These are phyloP conservation scores for Laetiporus sulphureus DNA, from an alignment of 1,284 basidiomycete species.

Conservation along the genomic window DNA sequence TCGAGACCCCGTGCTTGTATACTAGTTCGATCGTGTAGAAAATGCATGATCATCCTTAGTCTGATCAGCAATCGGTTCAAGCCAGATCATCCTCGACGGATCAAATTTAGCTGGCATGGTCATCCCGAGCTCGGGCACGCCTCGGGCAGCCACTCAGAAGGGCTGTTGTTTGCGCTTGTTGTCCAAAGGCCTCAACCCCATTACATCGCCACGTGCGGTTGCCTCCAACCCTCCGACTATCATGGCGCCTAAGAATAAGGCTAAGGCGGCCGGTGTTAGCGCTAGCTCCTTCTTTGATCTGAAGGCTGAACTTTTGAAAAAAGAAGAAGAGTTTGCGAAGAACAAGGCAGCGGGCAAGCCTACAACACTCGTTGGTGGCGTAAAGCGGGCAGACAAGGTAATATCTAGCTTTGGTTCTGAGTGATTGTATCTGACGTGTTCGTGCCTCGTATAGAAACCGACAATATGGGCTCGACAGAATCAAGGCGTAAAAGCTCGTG, in stretches of 20 bases:
- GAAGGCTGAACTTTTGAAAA: constrained; percentile 63
- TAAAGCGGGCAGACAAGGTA: constrained; percentile 62
- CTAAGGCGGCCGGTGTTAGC: constrained; percentile 63
- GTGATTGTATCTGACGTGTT: neutral
- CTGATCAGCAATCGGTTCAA: no score
- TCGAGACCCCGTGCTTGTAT: neutral
- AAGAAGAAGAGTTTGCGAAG: constrained; percentile 55
- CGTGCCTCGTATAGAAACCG: constrained; percentile 44
- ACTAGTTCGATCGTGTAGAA: neutral
- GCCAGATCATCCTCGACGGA: neutral
- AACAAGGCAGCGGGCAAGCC: constrained; percentile 52
- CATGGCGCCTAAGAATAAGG: constrained; percentile 37
- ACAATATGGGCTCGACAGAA: constrained; percentile 68
- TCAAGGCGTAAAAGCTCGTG: constrained; percentile 58
- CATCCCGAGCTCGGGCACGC: neutral
- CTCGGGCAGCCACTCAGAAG: neutral
- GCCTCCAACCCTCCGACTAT: neutral
- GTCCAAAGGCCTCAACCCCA: constrained; percentile 5
- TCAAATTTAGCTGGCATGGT: neutral
- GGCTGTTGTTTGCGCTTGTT: constrained; percentile 7
- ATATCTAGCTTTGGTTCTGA: constrained; percentile 8
- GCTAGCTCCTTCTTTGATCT: constrained; percentile 71
- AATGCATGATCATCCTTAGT: constrained; percentile 1
- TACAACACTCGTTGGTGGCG: constrained; percentile 44
- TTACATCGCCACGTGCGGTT: no score